A percentile compares a stretch with the other conserved stretches of the same genome.
phyloP scores from a whole-genome alignment of 2,329 filamentous ascomycete genomes.

The Aotearoamyces nothofagi region DNA sequence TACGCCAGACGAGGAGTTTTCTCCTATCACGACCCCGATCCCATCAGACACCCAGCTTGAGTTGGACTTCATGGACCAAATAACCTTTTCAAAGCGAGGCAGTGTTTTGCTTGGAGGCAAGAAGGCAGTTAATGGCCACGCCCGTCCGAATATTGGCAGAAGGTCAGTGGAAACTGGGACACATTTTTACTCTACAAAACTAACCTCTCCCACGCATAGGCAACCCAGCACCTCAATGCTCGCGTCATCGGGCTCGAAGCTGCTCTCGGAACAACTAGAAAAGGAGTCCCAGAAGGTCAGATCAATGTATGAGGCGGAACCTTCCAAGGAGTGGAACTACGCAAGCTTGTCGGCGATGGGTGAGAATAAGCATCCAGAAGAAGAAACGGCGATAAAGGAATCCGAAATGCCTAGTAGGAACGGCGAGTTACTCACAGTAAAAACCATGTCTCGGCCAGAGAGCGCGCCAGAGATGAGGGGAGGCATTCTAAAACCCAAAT shows the following conservation, averaged over 20 bases:
- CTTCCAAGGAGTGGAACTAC: constrained; percentile 3
- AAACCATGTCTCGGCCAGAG: too few species aligned
- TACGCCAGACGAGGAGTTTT: constrained; percentile 23
- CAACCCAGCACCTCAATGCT: too few species aligned
- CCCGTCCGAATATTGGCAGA: constrained; percentile 9
- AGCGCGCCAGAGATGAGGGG: too few species aligned
- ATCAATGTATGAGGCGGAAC: constrained; percentile 19
- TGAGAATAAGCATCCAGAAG: too few species aligned
- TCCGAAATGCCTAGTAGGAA: too few species aligned
- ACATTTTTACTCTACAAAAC: too few species aligned
- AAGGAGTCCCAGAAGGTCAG: constrained; percentile 20
- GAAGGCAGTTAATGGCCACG: constrained; percentile 15
- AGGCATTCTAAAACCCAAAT: constrained; percentile 10
- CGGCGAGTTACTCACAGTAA: too few species aligned
- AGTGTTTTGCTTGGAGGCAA: constrained; percentile 45
- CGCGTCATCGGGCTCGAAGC: too few species aligned
- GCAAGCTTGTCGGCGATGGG: too few species aligned
- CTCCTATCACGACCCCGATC: constrained; percentile 39
- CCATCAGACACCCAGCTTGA: constrained; percentile 40
- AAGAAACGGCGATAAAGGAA: too few species aligned
- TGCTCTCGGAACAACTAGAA: constrained; percentile 16
- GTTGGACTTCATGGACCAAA: constrained; percentile 37
- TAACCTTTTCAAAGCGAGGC: constrained; percentile 47
- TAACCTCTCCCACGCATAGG: too few species aligned
- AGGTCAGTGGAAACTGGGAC: too few species aligned